Evolutionary conservation across 1,284 basidiomycete genomes (phyloP).

Genomic region (Tilletia horrida): DNA sequence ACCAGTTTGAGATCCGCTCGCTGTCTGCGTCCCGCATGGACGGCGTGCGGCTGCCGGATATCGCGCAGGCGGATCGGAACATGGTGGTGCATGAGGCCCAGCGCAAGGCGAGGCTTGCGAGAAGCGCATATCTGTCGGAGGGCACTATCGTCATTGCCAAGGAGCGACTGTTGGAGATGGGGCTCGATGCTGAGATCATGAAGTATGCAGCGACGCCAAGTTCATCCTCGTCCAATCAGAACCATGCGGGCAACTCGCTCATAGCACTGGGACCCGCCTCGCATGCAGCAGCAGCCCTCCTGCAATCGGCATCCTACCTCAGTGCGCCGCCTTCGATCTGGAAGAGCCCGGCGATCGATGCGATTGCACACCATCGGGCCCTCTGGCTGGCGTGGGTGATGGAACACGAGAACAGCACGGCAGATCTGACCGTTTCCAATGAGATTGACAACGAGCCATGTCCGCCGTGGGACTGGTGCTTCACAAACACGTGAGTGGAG

Average conservation of each 20-base stretch:
- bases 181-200: neutral
- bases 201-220: too few relatives aligned
- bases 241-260: neutral
- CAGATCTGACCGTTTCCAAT: constrained; percentile 28
- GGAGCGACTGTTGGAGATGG: neutral
- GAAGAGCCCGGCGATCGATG: neutral
- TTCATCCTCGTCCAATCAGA: neutral
- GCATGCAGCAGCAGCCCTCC: too few relatives aligned
- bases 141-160: neutral
- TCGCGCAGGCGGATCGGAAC: constrained; percentile 6
- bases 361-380: neutral
- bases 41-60: neutral
- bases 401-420: constrained; percentile 26
- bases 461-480: constrained; percentile 40
- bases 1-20: constrained; percentile 8
- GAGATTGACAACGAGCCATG: constrained; percentile 28
- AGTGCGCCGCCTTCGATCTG: neutral
- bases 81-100: neutral
- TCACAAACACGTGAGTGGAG: constrained; percentile 29
- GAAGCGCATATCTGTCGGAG: neutral
- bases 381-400: constrained; percentile 25
- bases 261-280: too few relatives aligned
- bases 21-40: constrained; percentile 6
- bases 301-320: neutral
- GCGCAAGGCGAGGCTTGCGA: neutral